A percentile compares a stretch with the other conserved stretches of the same genome.
These are phyloP conservation scores for Oryza rufipogon DNA, from an alignment of 176 grass and related monocot species.

Conservation along the genomic window DNA sequence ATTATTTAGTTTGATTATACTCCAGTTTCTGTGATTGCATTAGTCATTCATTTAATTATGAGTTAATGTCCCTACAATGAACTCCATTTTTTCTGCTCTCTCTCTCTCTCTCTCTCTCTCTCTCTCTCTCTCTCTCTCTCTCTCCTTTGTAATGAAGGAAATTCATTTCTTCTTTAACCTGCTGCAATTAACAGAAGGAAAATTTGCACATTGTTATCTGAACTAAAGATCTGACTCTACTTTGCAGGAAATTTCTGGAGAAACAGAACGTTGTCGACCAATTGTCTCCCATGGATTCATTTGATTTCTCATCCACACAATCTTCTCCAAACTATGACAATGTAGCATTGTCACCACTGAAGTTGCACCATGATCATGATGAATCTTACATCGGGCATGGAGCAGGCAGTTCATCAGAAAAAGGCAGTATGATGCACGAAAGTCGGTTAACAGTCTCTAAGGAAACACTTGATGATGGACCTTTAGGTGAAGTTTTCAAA, in stretches of 20 bases:
- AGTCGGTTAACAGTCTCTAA: slow-evolving; percentile 52
- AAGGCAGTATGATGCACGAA: slow-evolving; percentile 15
- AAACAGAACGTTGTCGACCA: slow-evolving; percentile 42
- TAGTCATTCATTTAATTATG: background rate
- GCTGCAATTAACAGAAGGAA: background rate
- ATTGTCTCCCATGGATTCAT: slow-evolving; percentile 52
- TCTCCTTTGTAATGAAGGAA: too few species aligned
- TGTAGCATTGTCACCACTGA: slow-evolving; percentile 46
- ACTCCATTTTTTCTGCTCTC: background rate
- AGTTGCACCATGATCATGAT: slow-evolving; percentile 51
- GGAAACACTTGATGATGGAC: slow-evolving; percentile 81
- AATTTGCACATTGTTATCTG: slow-evolving; percentile 5
- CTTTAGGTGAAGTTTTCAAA: slow-evolving; percentile 83
- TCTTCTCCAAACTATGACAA: slow-evolving; percentile 51
- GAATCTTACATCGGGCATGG: slow-evolving; percentile 12
- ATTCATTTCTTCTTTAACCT: background rate
- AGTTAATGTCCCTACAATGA: background rate
- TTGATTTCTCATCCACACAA: slow-evolving; percentile 50
- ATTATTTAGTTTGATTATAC: background rate
- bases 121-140: background rate
- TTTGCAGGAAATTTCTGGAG: slow-evolving; percentile 54
- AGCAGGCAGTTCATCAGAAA: slow-evolving; percentile 34
- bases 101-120: too few species aligned
- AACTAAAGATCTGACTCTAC: slow-evolving; percentile 17
- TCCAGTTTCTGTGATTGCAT: background rate